These are phyloP conservation scores for Plasmodium berghei DNA, from an alignment of 169 alveolate species.

Conservation along the genomic window DNA sequence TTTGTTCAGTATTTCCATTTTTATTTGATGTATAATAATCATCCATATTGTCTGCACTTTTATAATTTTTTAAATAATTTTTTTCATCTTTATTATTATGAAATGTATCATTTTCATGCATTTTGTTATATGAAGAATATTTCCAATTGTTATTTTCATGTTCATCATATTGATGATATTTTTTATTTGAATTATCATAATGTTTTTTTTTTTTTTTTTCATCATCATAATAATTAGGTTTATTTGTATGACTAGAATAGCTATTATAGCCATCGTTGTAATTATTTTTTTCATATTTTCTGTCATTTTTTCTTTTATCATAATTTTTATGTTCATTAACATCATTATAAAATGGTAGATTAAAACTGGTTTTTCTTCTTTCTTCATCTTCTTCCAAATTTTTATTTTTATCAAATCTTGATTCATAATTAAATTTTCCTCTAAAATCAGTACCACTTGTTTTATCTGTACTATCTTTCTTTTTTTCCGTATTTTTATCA, in stretches of 20 bases:
- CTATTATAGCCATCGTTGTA: background rate
- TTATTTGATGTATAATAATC: conserved; percentile 1
- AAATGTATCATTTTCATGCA: no score
- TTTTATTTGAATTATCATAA: background rate
- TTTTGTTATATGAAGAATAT: no score
- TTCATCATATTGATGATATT: no score
- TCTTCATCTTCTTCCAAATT: conserved; percentile 6
- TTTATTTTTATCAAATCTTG: conserved; percentile 1
- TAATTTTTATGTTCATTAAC: background rate
- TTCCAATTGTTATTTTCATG: no score
- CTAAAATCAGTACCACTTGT: background rate
- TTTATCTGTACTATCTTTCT: background rate
- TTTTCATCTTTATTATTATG: conserved; percentile 2
- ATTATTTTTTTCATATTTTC: background rate
- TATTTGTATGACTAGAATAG: background rate
- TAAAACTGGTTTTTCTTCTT: conserved; percentile 2
- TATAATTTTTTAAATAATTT: background rate
- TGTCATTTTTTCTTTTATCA: conserved; percentile 2
- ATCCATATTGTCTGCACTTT: background rate
- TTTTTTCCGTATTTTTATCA: conserved; percentile 13
- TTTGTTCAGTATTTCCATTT: conserved; percentile 8
- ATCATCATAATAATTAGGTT: conserved; percentile 2
- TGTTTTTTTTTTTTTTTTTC: background rate
- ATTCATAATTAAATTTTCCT: background rate
- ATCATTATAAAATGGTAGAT: conserved; percentile 11